These are phyloP conservation scores for Rhodomyrtus tomentosa DNA, from an alignment of 345 rosid species.

Conservation along the genomic window DNA sequence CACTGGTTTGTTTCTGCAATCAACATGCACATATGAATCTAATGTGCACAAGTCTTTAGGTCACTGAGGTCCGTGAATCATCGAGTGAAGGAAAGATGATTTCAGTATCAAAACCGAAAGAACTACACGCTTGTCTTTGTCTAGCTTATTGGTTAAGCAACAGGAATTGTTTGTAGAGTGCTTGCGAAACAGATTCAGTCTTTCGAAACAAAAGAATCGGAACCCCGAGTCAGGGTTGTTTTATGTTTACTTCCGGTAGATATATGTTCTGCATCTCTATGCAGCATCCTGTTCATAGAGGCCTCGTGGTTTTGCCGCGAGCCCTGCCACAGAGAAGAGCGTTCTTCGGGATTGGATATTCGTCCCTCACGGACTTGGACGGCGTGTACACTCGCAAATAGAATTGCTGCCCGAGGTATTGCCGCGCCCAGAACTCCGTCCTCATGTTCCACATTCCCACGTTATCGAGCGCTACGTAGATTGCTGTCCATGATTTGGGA, in stretches of 20 bases:
- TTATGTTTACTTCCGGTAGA: neutral
- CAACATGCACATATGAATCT: neutral
- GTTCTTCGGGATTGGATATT: conserved; percentile 57
- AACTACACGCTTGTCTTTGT: neutral
- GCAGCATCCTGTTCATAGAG: neutral
- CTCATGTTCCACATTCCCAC: conserved; percentile 98
- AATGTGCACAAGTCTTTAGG: neutral
- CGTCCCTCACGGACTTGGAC: conserved; percentile 52
- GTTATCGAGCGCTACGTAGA: conserved; percentile 74
- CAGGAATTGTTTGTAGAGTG: neutral
- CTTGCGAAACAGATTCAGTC: neutral
- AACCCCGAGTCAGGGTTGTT: neutral
- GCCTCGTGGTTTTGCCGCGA: conserved; percentile 7
- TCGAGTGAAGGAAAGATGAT: neutral
- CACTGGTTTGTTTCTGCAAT: neutral
- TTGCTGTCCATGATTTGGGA: conserved; percentile 86
- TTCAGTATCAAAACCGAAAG: neutral
- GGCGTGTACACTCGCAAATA: conserved; percentile 60
- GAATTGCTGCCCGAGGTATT: conserved; percentile 85
- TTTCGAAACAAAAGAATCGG: neutral
- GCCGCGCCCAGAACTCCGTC: conserved; percentile 79
- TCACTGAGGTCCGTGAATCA: rapidly evolving
- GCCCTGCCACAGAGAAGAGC: conserved; percentile 83
- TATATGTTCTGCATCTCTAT: neutral
- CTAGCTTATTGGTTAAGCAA: neutral